Conservation (phyloP, 306 rosid species). For the Leucaena leucocephala region DNA sequence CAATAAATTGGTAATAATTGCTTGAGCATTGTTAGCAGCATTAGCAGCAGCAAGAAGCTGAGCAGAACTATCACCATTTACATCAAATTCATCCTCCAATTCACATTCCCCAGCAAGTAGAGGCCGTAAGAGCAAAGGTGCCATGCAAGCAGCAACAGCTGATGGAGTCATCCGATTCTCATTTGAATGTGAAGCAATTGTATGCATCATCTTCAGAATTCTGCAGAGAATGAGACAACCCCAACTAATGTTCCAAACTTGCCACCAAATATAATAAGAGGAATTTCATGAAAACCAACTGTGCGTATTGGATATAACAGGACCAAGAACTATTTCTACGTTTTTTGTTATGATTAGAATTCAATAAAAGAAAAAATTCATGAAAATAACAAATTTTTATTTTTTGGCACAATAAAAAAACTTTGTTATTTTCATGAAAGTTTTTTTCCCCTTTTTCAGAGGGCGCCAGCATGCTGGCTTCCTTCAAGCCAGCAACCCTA, state of each 20-base stretch:
- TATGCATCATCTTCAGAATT: slow-evolving; percentile 96
- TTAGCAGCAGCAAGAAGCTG: slow-evolving; percentile 99
- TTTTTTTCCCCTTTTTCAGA: neutral
- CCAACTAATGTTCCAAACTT: neutral
- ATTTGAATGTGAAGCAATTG: slow-evolving; percentile 73
- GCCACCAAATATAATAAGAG: neutral
- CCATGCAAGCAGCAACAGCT: slow-evolving; percentile 99
- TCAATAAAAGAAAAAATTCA: too few relatives aligned
- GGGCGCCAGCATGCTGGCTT: neutral
- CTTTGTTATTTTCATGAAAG: too few relatives aligned
- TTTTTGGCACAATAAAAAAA: too few relatives aligned
- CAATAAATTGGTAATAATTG: slow-evolving; percentile 82
- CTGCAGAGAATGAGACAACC: slow-evolving; percentile 45
- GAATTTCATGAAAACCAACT: neutral
- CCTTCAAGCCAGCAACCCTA: neutral
- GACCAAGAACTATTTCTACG: too few relatives aligned
- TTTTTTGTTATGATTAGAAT: too few relatives aligned
- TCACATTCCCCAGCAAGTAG: slow-evolving; percentile 96
- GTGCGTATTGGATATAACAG: neutral
- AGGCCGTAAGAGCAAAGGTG: slow-evolving; percentile 97
- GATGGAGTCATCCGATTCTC: slow-evolving; percentile 97
- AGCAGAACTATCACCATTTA: slow-evolving; percentile 87
- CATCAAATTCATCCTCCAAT: slow-evolving; percentile 92
- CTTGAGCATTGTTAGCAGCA: slow-evolving; percentile 98
- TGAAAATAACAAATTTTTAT: neutral